Evolutionary conservation across 148 eudicot genomes (phyloP), one percentile per base, ranked within the genome.

Genomic region (Simmondsia chinensis): DNA sequence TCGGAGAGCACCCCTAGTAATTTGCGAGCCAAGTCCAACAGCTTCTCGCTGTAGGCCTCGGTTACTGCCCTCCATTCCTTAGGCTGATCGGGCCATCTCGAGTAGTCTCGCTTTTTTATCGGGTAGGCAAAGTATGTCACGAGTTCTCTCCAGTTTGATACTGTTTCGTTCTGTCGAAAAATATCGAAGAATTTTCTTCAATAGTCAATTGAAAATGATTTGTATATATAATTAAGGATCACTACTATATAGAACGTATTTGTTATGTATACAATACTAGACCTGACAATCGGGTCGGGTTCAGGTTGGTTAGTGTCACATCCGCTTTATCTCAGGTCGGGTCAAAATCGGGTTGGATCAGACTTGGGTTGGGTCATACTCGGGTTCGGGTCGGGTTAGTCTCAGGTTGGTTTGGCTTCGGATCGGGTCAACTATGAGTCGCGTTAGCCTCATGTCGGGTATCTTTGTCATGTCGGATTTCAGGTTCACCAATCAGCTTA

Each of bases 21-120:
- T 27, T 74, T 79, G 45, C 73, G 43, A 9, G 68, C 62, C 52
- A 83, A 29, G 10, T 36, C 68, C 80, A 70, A 70, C 27, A 73
- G 23, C 17, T 71, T 63, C 19, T 69, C 73, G 10, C 87, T 70
- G 50, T 83, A 83, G 6, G 27, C 23, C 53, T 76, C 64, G 1
- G 69, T 68, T 18, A 48, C 69, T 0, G 63, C 50, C 59, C 63
- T 60, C 94, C 94, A 79, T 3, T 57, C 78, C 7, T 75, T 67
- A 0, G 94, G 94, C 66, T 79, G 75, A 30, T 70, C 71, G 9
- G 87, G 87, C 94, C 87, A 83, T 26, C 73, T 59, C 4, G 94
- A 70, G 64, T 83, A 83, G 74, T 83, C 83, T 5, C 87, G 63
- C 16, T 57, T 61, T 4, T 56, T 44, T 15, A 68, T 36, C 0